Conservation (phyloP, 2,329 filamentous ascomycete species). For the Botrytis hyacinthi region DNA sequence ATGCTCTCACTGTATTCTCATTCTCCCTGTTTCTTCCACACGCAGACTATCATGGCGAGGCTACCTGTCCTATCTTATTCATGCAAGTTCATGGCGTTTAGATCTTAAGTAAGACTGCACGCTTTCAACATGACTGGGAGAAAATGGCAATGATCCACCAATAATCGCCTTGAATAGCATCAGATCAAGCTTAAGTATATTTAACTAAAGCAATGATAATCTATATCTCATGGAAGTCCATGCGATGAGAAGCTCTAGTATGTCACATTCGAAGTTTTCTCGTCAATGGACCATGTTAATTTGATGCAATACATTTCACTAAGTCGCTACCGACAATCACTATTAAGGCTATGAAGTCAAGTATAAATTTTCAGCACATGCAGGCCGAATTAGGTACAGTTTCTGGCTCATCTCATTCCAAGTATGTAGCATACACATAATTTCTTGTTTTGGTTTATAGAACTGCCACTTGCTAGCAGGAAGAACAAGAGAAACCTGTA, state of each 20-base stretch:
- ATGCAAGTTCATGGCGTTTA: neutral
- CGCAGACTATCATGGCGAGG: neutral
- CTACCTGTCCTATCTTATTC: neutral
- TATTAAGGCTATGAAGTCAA: neutral
- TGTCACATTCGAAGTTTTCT: neutral
- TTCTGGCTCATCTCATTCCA: neutral
- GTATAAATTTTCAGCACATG: neutral
- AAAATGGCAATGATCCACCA: neutral
- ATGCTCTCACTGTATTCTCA: neutral
- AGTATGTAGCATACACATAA: neutral
- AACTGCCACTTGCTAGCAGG: neutral
- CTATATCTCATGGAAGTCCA: neutral
- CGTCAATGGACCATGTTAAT: neutral
- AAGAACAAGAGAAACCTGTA: neutral
- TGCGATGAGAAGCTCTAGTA: neutral
- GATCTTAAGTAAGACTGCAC: neutral
- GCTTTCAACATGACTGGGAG: neutral
- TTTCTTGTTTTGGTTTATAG: neutral
- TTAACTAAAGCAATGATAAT: neutral
- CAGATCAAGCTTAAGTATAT: neutral
- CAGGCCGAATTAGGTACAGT: neutral
- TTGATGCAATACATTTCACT: neutral
- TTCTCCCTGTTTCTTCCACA: no score
- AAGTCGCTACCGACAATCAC: neutral
- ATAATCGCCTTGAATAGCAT: neutral